Percentiles rank a stretch among this genome's conserved stretches.
These are phyloP conservation scores for Sedum album DNA, from an alignment of 164 flowering plant genomes.

Conservation along the genomic window DNA sequence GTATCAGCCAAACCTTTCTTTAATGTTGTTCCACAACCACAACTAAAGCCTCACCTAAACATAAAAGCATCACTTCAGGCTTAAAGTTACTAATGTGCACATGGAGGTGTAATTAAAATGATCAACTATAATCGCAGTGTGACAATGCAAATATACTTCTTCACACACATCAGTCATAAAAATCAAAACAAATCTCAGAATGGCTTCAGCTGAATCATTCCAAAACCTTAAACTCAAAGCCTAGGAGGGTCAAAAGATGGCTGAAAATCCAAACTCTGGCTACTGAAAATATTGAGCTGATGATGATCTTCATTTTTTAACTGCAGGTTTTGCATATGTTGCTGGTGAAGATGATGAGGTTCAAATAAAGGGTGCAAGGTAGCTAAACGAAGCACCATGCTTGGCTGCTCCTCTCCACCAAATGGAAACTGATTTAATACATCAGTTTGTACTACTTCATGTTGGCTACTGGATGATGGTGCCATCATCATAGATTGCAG, in stretches of 20 bases:
- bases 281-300: not conserved
- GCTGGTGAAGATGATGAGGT: not conserved
- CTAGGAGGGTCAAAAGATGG: slow-evolving; percentile 3
- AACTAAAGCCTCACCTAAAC: too few relatives aligned
- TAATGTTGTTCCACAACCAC: too few relatives aligned
- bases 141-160: too few relatives aligned
- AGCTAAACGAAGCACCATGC: slow-evolving; percentile 35
- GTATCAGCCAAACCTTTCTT: too few relatives aligned
- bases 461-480: slow-evolving; percentile 19
- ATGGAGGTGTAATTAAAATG: too few relatives aligned
- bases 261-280: not conserved
- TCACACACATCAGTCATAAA: too few relatives aligned
- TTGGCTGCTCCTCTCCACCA: slow-evolving; percentile 28
- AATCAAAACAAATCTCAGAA: not conserved
- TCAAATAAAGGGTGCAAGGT: slow-evolving; percentile 15
- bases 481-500: slow-evolving; percentile 1
- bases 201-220: not conserved
- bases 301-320: not conserved
- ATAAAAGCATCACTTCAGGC: too few relatives aligned
- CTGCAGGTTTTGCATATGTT: not conserved
- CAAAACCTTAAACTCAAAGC: not conserved
- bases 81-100: too few relatives aligned
- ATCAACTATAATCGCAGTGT: too few relatives aligned
- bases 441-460: slow-evolving; percentile 16
- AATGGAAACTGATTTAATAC: slow-evolving; percentile 35